These are phyloP conservation scores for Rutstroemia sp. DNA, from an alignment of 2,329 filamentous ascomycete genomes.

Conservation along the genomic window DNA sequence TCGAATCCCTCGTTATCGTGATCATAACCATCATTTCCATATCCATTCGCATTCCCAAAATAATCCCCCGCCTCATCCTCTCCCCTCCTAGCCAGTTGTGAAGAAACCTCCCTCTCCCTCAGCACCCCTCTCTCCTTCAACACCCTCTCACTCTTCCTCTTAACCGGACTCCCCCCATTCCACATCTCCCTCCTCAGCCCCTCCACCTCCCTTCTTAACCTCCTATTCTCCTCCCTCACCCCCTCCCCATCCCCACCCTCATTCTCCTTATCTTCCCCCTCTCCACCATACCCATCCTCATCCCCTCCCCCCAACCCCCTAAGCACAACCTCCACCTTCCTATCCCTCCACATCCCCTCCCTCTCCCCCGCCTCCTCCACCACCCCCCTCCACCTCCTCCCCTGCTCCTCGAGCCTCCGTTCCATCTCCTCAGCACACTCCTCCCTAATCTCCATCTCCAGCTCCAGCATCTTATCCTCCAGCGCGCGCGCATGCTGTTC, in stretches of 20 bases:
- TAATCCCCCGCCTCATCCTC: background rate
- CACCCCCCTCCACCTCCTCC: constrained; percentile 71
- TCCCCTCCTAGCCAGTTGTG: background rate
- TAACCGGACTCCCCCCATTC: constrained; percentile 38
- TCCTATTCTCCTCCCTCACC: constrained; percentile 64
- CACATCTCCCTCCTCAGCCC: constrained; percentile 54
- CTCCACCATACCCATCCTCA: constrained; percentile 1
- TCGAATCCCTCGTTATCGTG: background rate
- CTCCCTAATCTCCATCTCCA: constrained; percentile 81
- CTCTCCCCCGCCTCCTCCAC: constrained; percentile 73
- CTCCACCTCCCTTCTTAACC: constrained; percentile 35
- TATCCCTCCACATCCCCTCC: constrained; percentile 78
- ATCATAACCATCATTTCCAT: constrained; percentile 8
- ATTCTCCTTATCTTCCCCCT: constrained; percentile 55
- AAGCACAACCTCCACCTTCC: constrained; percentile 71
- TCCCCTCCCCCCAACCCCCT: constrained; percentile 36
- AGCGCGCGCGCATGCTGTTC: constrained; percentile 65
- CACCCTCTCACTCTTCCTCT: constrained; percentile 1
- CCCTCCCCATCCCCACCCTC: constrained; percentile 44
- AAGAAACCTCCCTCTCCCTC: background rate
- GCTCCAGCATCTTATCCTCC: constrained; percentile 54
- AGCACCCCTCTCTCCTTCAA: constrained; percentile 5
- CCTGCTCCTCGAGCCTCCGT: constrained; percentile 63
- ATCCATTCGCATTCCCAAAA: constrained; percentile 4
- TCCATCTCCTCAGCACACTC: constrained; percentile 89